Conservation (phyloP, 1,284 basidiomycete genomes). For the Hemileia vastatrix region DNA sequence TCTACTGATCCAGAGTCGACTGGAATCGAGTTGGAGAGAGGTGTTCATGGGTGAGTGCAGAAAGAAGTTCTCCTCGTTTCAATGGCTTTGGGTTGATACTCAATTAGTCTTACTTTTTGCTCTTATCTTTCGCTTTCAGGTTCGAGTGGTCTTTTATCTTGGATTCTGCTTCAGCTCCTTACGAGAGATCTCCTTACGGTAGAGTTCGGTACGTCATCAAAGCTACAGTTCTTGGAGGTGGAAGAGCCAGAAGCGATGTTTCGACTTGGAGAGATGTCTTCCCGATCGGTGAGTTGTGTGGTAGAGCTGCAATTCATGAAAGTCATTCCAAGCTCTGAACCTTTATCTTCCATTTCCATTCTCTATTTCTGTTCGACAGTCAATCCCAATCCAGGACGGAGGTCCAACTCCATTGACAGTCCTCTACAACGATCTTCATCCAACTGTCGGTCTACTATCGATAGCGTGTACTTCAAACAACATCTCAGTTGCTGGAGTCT, state of each 20-base stretch:
- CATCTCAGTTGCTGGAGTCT: constrained; percentile 42
- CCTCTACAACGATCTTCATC: constrained; percentile 43
- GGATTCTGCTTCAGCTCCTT: constrained; percentile 38
- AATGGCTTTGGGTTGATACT: neutral
- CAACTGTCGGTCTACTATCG: constrained; percentile 40
- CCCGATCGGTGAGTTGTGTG: constrained; percentile 28
- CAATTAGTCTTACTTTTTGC: neutral
- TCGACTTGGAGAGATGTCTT: constrained; percentile 41
- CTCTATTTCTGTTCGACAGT: constrained; percentile 17
- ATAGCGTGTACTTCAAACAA: constrained; percentile 43
- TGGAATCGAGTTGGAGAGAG: constrained; percentile 38
- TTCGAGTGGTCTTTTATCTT: constrained; percentile 44
- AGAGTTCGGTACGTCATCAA: constrained; percentile 41
- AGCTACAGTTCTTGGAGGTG: constrained; percentile 39
- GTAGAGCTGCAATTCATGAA: too few relatives aligned
- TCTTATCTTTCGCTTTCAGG: neutral
- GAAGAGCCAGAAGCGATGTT: constrained; percentile 38
- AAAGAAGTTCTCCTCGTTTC: neutral
- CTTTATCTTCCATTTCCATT: neutral
- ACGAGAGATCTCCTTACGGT: constrained; percentile 40
- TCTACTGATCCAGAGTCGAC: neutral
- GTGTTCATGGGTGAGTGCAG: constrained; percentile 34
- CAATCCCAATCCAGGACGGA: constrained; percentile 39
- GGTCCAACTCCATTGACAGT: constrained; percentile 40
- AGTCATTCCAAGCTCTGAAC: too few relatives aligned